Conservation (phyloP, 352 stramenopile species). For the Pythium phragmitis region DNA sequence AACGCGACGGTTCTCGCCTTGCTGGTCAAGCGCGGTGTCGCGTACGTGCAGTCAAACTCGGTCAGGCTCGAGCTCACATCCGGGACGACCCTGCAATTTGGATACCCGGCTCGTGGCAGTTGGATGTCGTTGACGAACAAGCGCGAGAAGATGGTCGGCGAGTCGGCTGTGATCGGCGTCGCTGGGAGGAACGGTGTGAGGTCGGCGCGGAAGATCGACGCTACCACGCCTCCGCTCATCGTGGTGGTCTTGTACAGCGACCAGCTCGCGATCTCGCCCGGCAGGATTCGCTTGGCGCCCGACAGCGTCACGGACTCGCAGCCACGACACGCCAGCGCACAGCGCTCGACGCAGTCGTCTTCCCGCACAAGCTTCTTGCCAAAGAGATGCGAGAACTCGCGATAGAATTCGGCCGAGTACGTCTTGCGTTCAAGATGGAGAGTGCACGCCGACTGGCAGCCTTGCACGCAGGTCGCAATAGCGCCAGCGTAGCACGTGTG, state of each 20-base stretch:
- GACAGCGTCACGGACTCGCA: constrained; percentile 65
- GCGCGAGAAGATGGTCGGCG: constrained; percentile 39
- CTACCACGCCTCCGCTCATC: neutral
- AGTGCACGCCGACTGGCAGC: constrained; percentile 55
- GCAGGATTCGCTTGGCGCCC: constrained; percentile 36
- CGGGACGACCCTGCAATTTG: constrained; percentile 39
- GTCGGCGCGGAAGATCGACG: constrained; percentile 49
- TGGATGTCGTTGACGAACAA: constrained; percentile 51
- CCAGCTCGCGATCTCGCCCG: constrained; percentile 40
- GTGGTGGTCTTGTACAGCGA: constrained; percentile 38
- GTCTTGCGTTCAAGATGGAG: constrained; percentile 41
- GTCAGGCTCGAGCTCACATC: constrained; percentile 5
- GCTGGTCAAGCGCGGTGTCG: constrained; percentile 3
- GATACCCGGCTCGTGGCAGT: constrained; percentile 54
- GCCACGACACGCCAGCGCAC: constrained; percentile 53
- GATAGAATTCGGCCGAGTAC: constrained; percentile 44
- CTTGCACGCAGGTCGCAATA: constrained; percentile 51
- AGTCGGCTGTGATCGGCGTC: constrained; percentile 17
- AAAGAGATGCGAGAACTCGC: constrained; percentile 62
- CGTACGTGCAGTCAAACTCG: constrained; percentile 44
- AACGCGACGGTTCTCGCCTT: constrained; percentile 27
- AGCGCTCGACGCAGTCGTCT: constrained; percentile 72
- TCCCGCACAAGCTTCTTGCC: constrained; percentile 65
- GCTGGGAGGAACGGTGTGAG: constrained; percentile 45
- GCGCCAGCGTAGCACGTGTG: constrained; percentile 62